A percentile compares a stretch with the other conserved stretches of the same genome.
These are phyloP conservation scores for Babesia caballi DNA, from an alignment of 169 alveolate genomes.

Conservation along the genomic window DNA sequence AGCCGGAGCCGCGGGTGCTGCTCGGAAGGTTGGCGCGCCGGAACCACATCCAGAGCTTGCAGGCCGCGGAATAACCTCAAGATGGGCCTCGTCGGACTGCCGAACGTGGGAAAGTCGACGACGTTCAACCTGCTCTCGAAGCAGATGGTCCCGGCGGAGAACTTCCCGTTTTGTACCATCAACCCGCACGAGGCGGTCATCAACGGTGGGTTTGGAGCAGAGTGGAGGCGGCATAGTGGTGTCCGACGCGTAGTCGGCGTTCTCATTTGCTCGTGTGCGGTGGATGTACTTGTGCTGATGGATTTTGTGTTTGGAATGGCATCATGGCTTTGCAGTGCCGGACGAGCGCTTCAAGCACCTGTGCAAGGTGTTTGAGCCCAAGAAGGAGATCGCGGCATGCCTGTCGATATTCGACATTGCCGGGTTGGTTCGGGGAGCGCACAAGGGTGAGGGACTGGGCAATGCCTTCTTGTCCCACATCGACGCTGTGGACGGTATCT, in stretches of 20 bases:
- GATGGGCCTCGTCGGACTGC: conserved; percentile 99
- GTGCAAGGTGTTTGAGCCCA: conserved; percentile 91
- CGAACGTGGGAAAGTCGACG: conserved; percentile 96
- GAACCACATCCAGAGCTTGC: background rate
- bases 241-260: background rate
- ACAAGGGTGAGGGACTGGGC: conserved; percentile 98
- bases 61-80: conserved; percentile 88
- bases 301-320: background rate
- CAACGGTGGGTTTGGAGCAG: conserved; percentile 60
- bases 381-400: conserved; percentile 93
- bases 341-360: conserved; percentile 93
- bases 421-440: conserved; percentile 98
- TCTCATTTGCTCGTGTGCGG: background rate
- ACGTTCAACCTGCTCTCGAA: conserved; percentile 95
- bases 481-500: conserved; percentile 97
- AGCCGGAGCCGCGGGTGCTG: conserved; percentile 45
- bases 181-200: conserved; percentile 97
- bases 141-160: conserved; percentile 95
- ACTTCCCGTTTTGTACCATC: conserved; percentile 91
- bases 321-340: conserved; percentile 70
- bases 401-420: conserved; percentile 97
- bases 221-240: too few relatives aligned
- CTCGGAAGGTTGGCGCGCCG: conserved; percentile 52
- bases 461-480: conserved; percentile 97
- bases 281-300: background rate